Base-by-base conservation (phyloP, 345 rosid species). In the Corymbia maculata region DNA sequence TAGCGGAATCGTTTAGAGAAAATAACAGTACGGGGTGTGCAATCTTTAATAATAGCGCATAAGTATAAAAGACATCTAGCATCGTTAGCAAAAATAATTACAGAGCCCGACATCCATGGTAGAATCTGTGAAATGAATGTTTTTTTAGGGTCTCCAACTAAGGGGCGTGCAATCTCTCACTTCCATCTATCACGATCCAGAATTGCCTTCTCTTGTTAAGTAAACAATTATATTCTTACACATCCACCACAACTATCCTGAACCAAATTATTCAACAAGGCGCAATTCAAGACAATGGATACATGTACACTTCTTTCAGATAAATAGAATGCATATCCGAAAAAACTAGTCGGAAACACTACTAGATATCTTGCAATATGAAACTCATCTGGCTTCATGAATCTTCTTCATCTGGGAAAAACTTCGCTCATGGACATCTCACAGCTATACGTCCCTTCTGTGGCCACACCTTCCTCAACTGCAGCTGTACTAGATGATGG, bases 401-500 rank as follows among this genome's bases (percentile, higher is more conserved):
- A 87, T 90, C 53, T 53, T 90, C 53, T 53, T 87, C 86, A 79
- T 49, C 64, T 79, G 86, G 66, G 85, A 52, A 47, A 87, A 53
- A 87, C 16, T 75, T 79, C 86, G 45, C 86, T 87, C 14, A 21
- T 50, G 13, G 85, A 26, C 61, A 55, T 28, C 8, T 61, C 44
- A 8, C 87, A 88, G 80, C 52, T 75, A 24, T 49, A 13, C 51
- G 82, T 90, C 24, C 42, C 22, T 52, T 66, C 70, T 24, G 30
- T 70, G 36, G 90, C 79, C 90, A 55, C 57, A 51, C 86, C 86
- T 70, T 24, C 57, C 47, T 26, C 89, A n/a, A 86, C 42, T 16
- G n/a, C 16, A 11, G 91, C 51, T 47, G 4, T 59, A 52, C 85
- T 84, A 59, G 86, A 66, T 32, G 94, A 91, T 50, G 92, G 94